These are phyloP conservation scores for Quercus lobata DNA, from an alignment of 331 rosid genomes.

Conservation along the genomic window DNA sequence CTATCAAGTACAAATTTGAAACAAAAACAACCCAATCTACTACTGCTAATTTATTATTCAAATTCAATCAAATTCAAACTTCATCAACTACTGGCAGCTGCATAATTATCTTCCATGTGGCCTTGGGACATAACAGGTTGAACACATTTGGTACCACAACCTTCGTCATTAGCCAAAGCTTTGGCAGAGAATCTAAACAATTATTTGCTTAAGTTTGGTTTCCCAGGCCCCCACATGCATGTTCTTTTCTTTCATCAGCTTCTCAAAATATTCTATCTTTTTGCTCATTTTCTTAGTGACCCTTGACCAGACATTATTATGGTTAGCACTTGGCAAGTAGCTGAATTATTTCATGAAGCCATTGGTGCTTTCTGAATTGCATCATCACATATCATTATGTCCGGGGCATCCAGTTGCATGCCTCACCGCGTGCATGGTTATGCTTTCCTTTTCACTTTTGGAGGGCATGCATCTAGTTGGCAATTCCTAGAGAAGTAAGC, in stretches of 20 bases:
- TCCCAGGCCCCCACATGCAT: neutral
- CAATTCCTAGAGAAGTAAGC: neutral
- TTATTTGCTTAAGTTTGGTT: neutral
- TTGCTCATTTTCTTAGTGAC: neutral
- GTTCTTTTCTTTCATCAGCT: neutral
- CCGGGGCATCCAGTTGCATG: neutral
- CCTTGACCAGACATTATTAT: constrained; percentile 10
- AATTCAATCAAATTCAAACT: too few relatives aligned
- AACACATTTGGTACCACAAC: too few relatives aligned
- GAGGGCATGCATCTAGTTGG: neutral
- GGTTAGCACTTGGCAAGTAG: constrained; percentile 10
- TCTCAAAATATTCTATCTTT: neutral
- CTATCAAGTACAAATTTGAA: too few relatives aligned
- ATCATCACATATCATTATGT: constrained; percentile 5
- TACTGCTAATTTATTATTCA: too few relatives aligned
- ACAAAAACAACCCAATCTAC: too few relatives aligned
- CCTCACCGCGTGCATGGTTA: neutral
- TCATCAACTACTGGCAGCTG: too few relatives aligned
- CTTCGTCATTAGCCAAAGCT: neutral
- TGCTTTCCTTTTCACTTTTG: neutral
- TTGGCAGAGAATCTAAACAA: neutral
- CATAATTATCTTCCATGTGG: too few relatives aligned
- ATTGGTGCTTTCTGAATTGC: neutral
- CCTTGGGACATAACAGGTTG: too few relatives aligned
- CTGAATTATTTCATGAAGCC: constrained; percentile 11